Conservation (phyloP, 805 yeast genomes). For the Wickerhamiella parazyma region DNA sequence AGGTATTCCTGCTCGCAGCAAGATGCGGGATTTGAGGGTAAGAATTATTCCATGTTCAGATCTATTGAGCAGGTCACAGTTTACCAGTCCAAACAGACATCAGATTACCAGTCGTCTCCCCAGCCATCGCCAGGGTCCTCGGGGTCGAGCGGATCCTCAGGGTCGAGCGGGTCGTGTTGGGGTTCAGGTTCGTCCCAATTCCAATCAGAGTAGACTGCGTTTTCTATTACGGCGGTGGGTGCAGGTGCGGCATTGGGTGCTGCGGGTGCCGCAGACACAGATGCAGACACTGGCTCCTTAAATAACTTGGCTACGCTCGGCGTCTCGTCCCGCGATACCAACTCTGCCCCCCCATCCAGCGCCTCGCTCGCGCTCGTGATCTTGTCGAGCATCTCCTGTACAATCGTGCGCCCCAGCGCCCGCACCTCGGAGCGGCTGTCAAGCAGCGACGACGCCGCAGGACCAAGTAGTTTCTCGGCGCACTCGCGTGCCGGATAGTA, state of each 20-base stretch:
- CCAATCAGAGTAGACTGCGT: slow-evolving; percentile 1
- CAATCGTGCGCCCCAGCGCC: slow-evolving; percentile 52
- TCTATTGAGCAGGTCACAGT: no score
- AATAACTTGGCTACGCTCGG: slow-evolving; percentile 7
- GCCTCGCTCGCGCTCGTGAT: slow-evolving; percentile 34
- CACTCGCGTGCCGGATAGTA: slow-evolving; percentile 62
- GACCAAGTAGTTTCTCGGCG: slow-evolving; percentile 68
- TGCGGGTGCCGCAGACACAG: background rate
- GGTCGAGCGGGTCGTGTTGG: slow-evolving; percentile 2
- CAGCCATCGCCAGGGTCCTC: slow-evolving; percentile 7
- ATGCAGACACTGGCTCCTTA: background rate
- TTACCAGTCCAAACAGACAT: no score
- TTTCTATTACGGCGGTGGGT: slow-evolving; percentile 1
- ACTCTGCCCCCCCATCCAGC: slow-evolving; percentile 20
- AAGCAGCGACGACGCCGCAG: slow-evolving; percentile 69
- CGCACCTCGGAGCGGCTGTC: slow-evolving; percentile 64
- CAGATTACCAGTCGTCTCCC: slow-evolving; percentile 6
- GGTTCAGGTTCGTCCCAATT: slow-evolving; percentile 4
- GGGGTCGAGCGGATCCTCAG: slow-evolving; percentile 6
- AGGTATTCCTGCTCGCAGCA: no score
- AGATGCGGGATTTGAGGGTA: no score
- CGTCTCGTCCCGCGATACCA: slow-evolving; percentile 1
- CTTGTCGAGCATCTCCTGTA: slow-evolving; percentile 46
- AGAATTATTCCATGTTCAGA: no score
- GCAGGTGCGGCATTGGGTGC: background rate